Conservation (phyloP, 345 rosid species). For the Rhodamnia argentea region DNA sequence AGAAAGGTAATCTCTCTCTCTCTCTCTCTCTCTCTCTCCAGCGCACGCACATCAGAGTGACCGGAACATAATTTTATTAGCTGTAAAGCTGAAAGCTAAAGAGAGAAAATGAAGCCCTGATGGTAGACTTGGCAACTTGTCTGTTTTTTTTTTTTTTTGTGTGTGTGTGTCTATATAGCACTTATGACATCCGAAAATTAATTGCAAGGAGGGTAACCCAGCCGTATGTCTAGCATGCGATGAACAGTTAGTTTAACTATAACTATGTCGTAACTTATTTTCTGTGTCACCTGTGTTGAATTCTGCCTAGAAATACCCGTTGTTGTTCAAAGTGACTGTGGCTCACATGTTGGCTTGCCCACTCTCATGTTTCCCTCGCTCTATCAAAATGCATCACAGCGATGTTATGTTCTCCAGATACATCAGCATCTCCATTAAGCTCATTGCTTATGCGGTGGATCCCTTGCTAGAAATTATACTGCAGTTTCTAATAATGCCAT, state of each 20-base stretch:
- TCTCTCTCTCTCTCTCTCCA: neutral
- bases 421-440: neutral
- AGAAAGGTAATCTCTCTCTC: constrained; percentile 50
- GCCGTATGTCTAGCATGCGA: neutral
- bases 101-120: neutral
- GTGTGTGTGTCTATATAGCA: neutral
- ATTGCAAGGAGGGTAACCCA: neutral
- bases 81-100: neutral
- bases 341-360: neutral
- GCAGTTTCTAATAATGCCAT: constrained; percentile 3
- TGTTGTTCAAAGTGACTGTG: neutral
- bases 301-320: neutral
- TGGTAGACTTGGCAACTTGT: neutral
- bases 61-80: neutral
- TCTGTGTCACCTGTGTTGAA: neutral
- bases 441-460: neutral
- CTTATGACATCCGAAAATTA: neutral
- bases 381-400: neutral
- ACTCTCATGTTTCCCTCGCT: neutral
- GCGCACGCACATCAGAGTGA: neutral
- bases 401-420: neutral
- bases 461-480: neutral
- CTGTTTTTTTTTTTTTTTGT: too few relatives aligned
- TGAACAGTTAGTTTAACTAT: neutral
- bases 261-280: neutral